phyloP scores from a whole-genome alignment of 441 rosid genomes.

The Populus hybrid region DNA sequence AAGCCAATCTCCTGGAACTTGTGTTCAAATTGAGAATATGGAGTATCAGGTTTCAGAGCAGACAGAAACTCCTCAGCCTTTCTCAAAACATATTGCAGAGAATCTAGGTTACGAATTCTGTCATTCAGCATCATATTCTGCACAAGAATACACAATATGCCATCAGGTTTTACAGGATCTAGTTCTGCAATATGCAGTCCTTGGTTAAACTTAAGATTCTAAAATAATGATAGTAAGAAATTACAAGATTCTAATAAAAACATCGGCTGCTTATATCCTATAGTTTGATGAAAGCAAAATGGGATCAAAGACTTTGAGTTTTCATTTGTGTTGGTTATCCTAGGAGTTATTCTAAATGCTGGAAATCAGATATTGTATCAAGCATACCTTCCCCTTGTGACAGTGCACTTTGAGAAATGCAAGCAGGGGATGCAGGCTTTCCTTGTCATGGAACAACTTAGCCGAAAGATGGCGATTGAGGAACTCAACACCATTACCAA shows the following conservation, averaged over 20 bases:
- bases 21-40: conserved; percentile 52
- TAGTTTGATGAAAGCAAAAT: neutral
- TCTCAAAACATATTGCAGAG: conserved; percentile 68
- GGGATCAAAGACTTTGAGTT: neutral
- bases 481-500: conserved; percentile 95
- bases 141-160: conserved; percentile 12
- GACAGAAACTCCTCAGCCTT: conserved; percentile 89
- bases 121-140: conserved; percentile 88
- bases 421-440: conserved; percentile 77
- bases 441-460: conserved; percentile 89
- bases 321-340: neutral
- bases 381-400: conserved; percentile 76
- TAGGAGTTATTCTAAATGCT: neutral
- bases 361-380: neutral
- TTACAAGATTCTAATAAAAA: neutral
- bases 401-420: conserved; percentile 78
- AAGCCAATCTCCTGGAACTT: conserved; percentile 85
- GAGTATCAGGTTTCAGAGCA: conserved; percentile 47
- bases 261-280: neutral
- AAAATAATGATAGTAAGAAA: neutral
- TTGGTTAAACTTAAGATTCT: neutral
- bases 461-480: conserved; percentile 95
- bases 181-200: neutral
- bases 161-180: neutral
- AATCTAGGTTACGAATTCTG: conserved; percentile 57